These are phyloP conservation scores for Neophaeococcomyces aloes DNA, from an alignment of 2,329 filamentous ascomycete genomes.

Conservation along the genomic window DNA sequence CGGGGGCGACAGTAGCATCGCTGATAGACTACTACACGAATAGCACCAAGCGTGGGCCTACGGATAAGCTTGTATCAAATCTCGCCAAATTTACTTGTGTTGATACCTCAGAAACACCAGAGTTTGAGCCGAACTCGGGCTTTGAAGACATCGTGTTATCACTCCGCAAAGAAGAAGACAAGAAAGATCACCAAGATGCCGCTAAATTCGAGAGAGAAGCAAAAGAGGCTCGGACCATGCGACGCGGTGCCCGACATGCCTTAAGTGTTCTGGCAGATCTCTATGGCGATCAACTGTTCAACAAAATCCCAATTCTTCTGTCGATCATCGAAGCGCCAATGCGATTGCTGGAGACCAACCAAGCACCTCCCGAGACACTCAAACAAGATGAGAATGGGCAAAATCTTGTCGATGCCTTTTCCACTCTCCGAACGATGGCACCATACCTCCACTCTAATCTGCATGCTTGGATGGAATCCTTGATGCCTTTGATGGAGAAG, in stretches of 20 bases:
- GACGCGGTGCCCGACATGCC: constrained; percentile 86
- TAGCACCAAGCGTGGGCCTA: constrained; percentile 68
- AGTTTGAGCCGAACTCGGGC: constrained; percentile 72
- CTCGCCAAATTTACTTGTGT: constrained; percentile 96
- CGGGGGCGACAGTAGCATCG: constrained; percentile 70
- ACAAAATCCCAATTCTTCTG: constrained; percentile 72
- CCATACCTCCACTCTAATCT: constrained; percentile 72
- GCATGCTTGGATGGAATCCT: constrained; percentile 66
- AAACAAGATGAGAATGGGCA: constrained; percentile 71
- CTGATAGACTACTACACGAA: constrained; percentile 80
- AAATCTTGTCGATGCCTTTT: constrained; percentile 87
- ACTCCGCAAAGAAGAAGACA: constrained; percentile 92
- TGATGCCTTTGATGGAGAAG: constrained; percentile 77
- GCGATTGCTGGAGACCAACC: constrained; percentile 58
- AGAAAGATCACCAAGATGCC: constrained; percentile 82
- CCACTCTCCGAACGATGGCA: constrained; percentile 80
- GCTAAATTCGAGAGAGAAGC: constrained; percentile 83
- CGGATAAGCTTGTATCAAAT: constrained; percentile 92
- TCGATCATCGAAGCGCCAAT: constrained; percentile 74
- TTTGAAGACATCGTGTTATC: constrained; percentile 78
- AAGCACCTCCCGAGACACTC: constrained; percentile 46
- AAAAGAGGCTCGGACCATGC: constrained; percentile 76
- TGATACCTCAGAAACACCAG: constrained; percentile 92
- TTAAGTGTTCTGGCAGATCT: constrained; percentile 73
- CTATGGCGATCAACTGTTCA: constrained; percentile 68